These are phyloP conservation scores for Xylaria castorea DNA, from an alignment of 495 filamentous ascomycete species.

Conservation along the genomic window DNA sequence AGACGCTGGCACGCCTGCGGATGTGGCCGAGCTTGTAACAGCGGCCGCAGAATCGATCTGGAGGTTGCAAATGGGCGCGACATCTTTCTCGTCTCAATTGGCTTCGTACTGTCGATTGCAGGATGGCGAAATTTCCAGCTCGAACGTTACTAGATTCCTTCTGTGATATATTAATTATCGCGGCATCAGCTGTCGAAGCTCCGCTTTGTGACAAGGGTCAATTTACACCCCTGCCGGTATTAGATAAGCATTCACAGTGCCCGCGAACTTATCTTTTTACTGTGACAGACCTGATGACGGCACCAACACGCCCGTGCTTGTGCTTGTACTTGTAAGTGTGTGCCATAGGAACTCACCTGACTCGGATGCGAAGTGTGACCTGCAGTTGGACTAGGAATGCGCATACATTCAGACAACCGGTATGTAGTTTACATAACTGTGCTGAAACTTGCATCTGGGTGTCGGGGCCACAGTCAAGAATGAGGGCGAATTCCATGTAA, in stretches of 20 bases:
- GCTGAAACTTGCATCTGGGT: neutral
- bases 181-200: neutral
- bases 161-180: neutral
- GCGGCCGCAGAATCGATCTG: constrained; percentile 31
- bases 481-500: constrained; percentile 8
- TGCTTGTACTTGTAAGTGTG: too few relatives aligned
- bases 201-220: constrained; percentile 3
- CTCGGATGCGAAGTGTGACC: constrained; percentile 12
- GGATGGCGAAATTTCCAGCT: constrained; percentile 1
- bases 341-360: constrained; percentile 14
- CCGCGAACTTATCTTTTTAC: neutral
- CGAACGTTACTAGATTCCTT: neutral
- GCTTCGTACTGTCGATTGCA: neutral
- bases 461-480: constrained; percentile 9
- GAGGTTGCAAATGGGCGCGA: constrained; percentile 32
- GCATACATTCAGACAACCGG: neutral
- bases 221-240: neutral
- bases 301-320: neutral
- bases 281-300: constrained; percentile 9
- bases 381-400: neutral
- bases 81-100: constrained; percentile 31
- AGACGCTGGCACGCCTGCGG: constrained; percentile 33
- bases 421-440: neutral
- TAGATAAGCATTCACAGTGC: constrained; percentile 14
- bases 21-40: constrained; percentile 29